Percentiles rank a stretch among this genome's conserved stretches.
Conservation (phyloP, 495 filamentous ascomycete species). For the Umbilicaria muhlenbergii region DNA sequence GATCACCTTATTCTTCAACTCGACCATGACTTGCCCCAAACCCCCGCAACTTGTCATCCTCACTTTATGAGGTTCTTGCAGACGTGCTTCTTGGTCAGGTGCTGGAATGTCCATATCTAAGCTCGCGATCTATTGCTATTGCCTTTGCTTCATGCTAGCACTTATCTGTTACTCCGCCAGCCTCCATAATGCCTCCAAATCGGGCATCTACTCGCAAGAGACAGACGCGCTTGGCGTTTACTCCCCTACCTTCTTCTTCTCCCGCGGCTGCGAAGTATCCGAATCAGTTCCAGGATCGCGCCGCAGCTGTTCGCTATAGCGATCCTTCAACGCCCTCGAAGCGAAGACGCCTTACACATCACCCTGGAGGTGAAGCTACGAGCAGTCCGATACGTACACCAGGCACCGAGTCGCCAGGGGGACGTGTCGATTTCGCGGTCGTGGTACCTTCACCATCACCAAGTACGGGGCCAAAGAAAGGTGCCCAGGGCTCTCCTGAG, state of each 20-base stretch:
- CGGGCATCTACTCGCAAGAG: constrained; percentile 14
- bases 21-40: no score
- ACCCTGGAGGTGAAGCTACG: not conserved
- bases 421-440: not conserved
- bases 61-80: no score
- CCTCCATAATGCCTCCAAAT: not conserved
- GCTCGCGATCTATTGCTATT: no score
- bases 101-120: no score
- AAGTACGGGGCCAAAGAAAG: not conserved
- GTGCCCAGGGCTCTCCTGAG: no score
- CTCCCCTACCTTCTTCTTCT: constrained; percentile 15
- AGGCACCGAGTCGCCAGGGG: not conserved
- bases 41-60: no score
- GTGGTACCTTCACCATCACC: constrained; percentile 1
- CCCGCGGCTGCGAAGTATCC: constrained; percentile 4
- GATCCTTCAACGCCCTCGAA: constrained; percentile 21
- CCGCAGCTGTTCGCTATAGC: constrained; percentile 24
- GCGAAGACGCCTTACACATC: not conserved
- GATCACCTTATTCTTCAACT: no score
- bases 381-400: not conserved
- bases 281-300: constrained; percentile 14
- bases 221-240: constrained; percentile 33
- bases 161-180: no score
- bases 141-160: no score
- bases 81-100: no score